Conservation (phyloP, 805 yeast genomes). For the Yamadazyma endophytica region DNA sequence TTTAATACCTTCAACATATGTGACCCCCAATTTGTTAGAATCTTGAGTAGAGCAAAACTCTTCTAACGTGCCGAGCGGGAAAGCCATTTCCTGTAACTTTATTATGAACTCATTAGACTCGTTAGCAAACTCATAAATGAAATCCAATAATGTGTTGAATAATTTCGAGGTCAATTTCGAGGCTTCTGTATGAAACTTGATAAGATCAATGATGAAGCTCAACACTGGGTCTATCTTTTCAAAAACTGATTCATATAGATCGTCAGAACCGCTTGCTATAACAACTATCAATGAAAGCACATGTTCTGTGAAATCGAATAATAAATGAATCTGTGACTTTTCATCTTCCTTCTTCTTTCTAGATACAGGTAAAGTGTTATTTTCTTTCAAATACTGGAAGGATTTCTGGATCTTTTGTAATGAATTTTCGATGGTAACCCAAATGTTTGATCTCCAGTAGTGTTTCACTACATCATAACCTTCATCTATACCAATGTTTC, state of each 20-base stretch:
- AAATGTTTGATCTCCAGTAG: slow-evolving; percentile 74
- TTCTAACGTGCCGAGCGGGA: slow-evolving; percentile 6
- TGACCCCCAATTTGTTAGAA: slow-evolving; percentile 21
- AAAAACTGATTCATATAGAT: slow-evolving; percentile 43
- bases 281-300: slow-evolving; percentile 64
- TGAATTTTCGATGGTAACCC: slow-evolving; percentile 55
- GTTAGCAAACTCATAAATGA: slow-evolving; percentile 56
- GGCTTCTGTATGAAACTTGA: slow-evolving; percentile 29
- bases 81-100: slow-evolving; percentile 18
- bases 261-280: slow-evolving; percentile 60
- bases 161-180: slow-evolving; percentile 34
- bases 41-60: slow-evolving; percentile 3
- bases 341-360: slow-evolving; percentile 21
- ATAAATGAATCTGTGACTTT: slow-evolving; percentile 43
- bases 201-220: slow-evolving; percentile 31
- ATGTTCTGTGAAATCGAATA: slow-evolving; percentile 71
- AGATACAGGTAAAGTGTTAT: slow-evolving; percentile 12
- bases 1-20: slow-evolving; percentile 39
- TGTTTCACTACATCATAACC: slow-evolving; percentile 77
- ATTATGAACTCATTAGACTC: slow-evolving; percentile 54
- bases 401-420: slow-evolving; percentile 50
- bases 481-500: slow-evolving; percentile 80
- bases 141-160: slow-evolving; percentile 51
- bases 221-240: slow-evolving; percentile 37
- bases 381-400: slow-evolving; percentile 32